Evolutionary conservation across 2,329 filamentous ascomycete genomes (phyloP).

Genomic region (Annulohypoxylon truncatum): DNA sequence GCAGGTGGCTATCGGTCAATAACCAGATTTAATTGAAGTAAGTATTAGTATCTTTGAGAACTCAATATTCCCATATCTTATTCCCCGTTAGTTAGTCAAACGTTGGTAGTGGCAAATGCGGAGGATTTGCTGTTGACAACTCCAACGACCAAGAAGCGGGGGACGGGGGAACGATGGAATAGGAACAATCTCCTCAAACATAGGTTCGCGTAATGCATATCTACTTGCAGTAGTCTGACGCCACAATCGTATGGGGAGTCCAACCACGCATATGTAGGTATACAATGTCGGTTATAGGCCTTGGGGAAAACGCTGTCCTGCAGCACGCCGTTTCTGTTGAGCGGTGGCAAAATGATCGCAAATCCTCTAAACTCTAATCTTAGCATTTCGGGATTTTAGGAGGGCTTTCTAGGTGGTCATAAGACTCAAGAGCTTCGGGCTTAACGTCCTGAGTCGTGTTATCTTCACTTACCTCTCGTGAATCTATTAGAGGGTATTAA

Average conservation of each 20-base stretch:
- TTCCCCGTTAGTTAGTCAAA: not conserved
- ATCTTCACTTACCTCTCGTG: no score
- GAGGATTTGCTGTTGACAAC: not conserved
- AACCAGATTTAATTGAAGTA: not conserved
- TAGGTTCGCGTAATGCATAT: not conserved
- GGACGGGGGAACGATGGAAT: slow-evolving; percentile 8
- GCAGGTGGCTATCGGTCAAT: not conserved
- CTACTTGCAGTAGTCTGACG: slow-evolving; percentile 24
- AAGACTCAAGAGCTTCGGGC: not conserved
- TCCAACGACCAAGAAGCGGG: slow-evolving; percentile 24
- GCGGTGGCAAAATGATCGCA: not conserved
- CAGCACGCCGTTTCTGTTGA: not conserved
- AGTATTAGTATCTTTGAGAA: no score
- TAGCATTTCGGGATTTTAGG: not conserved
- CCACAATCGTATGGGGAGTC: slow-evolving; percentile 26
- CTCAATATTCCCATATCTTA: not conserved
- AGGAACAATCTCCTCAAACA: slow-evolving; percentile 11
- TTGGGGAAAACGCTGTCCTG: not conserved
- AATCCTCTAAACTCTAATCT: not conserved
- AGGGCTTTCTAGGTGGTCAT: not conserved
- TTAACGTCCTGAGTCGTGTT: no score
- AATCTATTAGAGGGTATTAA: no score
- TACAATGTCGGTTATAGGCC: not conserved
- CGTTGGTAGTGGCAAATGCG: not conserved
- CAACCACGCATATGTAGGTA: not conserved